A percentile compares a stretch with the other conserved stretches of the same genome.
Conservation (phyloP, 805 yeast species). For the Yarrowia bubula region DNA sequence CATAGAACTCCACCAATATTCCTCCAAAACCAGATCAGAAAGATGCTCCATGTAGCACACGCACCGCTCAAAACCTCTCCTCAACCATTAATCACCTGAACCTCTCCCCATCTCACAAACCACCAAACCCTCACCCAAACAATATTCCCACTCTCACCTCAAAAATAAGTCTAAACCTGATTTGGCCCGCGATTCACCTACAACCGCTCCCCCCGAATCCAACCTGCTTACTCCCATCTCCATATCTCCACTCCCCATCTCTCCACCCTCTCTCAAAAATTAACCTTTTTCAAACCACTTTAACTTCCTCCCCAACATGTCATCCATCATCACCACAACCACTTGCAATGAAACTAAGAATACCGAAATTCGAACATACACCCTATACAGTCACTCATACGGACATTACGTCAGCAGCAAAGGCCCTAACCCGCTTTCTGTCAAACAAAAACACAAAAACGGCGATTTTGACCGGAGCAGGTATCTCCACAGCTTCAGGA, state of each 20-base stretch:
- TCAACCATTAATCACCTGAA: no score
- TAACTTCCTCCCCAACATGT: neutral
- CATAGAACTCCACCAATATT: no score
- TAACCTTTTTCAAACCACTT: neutral
- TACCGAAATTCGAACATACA: slow-evolving; percentile 11
- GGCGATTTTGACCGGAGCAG: slow-evolving; percentile 68
- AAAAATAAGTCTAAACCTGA: no score
- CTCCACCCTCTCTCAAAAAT: neutral
- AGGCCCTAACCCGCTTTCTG: neutral
- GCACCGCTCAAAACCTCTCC: no score
- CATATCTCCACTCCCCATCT: neutral
- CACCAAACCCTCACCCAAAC: no score
- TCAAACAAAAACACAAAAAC: neutral
- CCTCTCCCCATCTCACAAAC: no score
- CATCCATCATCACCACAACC: neutral
- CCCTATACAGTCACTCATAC: neutral
- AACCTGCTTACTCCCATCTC: neutral
- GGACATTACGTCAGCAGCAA: neutral
- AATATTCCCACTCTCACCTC: no score
- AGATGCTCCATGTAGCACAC: no score
- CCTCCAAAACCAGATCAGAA: no score
- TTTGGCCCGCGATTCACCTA: no score
- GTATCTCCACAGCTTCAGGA: slow-evolving; percentile 89
- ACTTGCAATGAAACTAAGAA: slow-evolving; percentile 15
- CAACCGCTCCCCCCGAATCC: neutral